Evolutionary conservation across 2,329 filamentous ascomycete genomes (phyloP).

Genomic region (Beauveria sp.): DNA sequence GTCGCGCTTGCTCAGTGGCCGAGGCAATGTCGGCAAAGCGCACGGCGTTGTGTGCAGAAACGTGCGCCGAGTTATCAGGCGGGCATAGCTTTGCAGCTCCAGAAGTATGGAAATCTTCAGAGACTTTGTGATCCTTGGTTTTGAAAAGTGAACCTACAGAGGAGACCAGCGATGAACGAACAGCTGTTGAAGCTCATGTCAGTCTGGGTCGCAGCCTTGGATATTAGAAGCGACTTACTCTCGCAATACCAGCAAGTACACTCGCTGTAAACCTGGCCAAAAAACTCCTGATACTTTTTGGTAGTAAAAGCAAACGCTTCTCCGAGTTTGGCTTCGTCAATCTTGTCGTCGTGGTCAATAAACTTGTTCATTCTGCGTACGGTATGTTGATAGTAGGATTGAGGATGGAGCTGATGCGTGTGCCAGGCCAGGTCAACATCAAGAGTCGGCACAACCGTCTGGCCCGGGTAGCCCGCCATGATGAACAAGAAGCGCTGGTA

Average conservation of each 20-base stretch:
- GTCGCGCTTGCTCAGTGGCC: neutral
- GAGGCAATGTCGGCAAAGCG: conserved; percentile 9
- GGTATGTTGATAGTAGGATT: conserved; percentile 54
- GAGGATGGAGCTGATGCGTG: conserved; percentile 66
- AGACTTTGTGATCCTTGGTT: conserved; percentile 11
- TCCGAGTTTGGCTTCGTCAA: conserved; percentile 59
- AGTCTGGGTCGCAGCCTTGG: conserved; percentile 35
- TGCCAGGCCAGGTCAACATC: conserved; percentile 75
- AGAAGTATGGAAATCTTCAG: conserved; percentile 39
- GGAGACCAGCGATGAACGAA: neutral
- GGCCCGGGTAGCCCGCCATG: conserved; percentile 18
- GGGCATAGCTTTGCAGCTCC: conserved; percentile 42
- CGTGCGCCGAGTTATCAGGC: conserved; percentile 56
- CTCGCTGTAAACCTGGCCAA: conserved; percentile 61
- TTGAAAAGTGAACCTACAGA: conserved; percentile 24
- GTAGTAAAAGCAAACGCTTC: conserved; percentile 65
- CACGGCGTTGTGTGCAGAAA: conserved; percentile 66
- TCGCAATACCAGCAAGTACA: conserved; percentile 86
- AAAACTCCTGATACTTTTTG: conserved; percentile 62
- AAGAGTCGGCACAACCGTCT: conserved; percentile 59
- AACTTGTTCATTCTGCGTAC: conserved; percentile 43
- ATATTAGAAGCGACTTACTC: conserved; percentile 33
- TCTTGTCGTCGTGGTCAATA: conserved; percentile 79
- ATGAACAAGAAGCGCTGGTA: conserved; percentile 52
- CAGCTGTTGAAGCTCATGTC: neutral